Percentiles rank a stretch among this genome's conserved stretches.
phyloP scores from a whole-genome alignment of 2,329 filamentous ascomycete species.

The Colletotrichum falcatum region DNA sequence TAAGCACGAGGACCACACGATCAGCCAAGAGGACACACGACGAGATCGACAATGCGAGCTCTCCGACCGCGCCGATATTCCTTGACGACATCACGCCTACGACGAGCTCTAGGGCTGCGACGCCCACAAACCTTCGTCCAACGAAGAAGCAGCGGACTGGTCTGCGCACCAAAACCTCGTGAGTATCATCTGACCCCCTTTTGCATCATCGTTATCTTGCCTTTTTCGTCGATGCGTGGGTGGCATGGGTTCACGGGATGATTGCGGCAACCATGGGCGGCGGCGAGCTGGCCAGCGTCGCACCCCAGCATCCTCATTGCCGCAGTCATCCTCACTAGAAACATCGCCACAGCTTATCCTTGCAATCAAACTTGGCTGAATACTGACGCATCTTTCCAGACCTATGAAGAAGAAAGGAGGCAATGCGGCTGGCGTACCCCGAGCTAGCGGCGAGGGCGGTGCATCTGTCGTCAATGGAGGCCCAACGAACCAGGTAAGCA shows the following conservation, averaged over 20 bases:
- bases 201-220: neutral
- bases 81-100: constrained; percentile 60
- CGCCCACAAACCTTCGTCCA: constrained; percentile 66
- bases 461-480: constrained; percentile 70
- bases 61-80: constrained; percentile 64
- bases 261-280: constrained; percentile 9
- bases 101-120: constrained; percentile 69
- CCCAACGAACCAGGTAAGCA: constrained; percentile 65
- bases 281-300: constrained; percentile 24
- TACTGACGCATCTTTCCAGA: constrained; percentile 56
- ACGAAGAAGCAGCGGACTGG: constrained; percentile 71
- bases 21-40: constrained; percentile 67
- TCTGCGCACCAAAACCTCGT: constrained; percentile 77
- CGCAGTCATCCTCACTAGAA: constrained; percentile 35
- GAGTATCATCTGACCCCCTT: constrained; percentile 54
- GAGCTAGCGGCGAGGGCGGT: constrained; percentile 72
- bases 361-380: neutral
- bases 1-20: constrained; percentile 57
- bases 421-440: constrained; percentile 76
- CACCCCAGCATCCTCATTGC: constrained; percentile 29
- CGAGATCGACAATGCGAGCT: constrained; percentile 64
- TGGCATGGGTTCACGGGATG: constrained; percentile 27
- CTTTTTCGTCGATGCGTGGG: constrained; percentile 1
- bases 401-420: constrained; percentile 81
- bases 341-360: neutral